Evolutionary conservation across 176 grass and related monocot genomes (phyloP), one percentile per base, ranked within the genome.

Genomic region (Neostapfia colusana): DNA sequence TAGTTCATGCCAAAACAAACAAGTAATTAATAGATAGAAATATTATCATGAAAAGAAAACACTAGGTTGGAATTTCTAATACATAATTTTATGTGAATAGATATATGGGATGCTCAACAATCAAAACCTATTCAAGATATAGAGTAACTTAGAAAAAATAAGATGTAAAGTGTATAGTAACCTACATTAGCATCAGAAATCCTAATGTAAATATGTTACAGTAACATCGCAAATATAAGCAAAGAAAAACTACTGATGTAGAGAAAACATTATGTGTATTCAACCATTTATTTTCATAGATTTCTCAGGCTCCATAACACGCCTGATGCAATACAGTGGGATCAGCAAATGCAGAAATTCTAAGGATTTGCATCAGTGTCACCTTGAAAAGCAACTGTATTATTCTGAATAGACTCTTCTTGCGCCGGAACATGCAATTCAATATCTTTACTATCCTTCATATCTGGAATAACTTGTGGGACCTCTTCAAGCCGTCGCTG

Each of bases 401-500:
- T 84, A 42, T 59, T 85, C 70, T 89, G 46, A 74, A 38, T 59
- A 71, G 86, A 66, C 44, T 71, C 73, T 34, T 50, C 81, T 14
- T 71, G 26, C 86, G 75, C 55, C 20, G 65, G 58, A 78, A 81
- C 61, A 65, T 69, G 36, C 55, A 62, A 38, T 79, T 75, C 12
- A 24, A 48, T 64, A 8, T 81, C 76, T 79, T 92, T 46, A 23
- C 65, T 79, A 67, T 86, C 72, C 87, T 91, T 74, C 25, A 53
- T 74, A 80, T 95, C 89, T 69, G 87, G 82, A 83, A 98, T 77
- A 79, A 92, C 81, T 82, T 7, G 72, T 58, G 91, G 95, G 44
- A 88, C 80, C 83, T 95, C 89, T 82, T 92, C 88, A 78, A 94
- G 81, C 58, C 88, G 85, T 43, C 85, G 87, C 36, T 82, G 69